These are phyloP conservation scores for Penicillium nucicola DNA, from an alignment of 495 filamentous ascomycete species.

Conservation along the genomic window DNA sequence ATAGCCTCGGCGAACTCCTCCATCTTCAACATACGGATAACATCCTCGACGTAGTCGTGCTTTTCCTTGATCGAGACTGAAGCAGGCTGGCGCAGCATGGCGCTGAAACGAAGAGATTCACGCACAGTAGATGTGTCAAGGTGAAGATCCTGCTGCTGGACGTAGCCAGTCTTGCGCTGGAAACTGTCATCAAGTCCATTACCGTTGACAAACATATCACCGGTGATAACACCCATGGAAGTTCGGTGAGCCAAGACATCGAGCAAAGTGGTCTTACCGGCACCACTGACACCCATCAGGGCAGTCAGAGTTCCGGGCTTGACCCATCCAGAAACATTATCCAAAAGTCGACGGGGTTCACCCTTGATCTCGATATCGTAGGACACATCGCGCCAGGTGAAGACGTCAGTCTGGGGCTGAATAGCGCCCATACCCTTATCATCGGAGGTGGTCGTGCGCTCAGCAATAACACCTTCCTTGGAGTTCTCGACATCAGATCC, in stretches of 20 bases:
- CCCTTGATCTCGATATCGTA: slow-evolving; percentile 66
- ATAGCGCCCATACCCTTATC: slow-evolving; percentile 37
- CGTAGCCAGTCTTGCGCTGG: slow-evolving; percentile 89
- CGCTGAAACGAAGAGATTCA: slow-evolving; percentile 77
- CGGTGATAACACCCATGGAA: slow-evolving; percentile 47
- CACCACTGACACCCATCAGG: slow-evolving; percentile 61
- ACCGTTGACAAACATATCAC: slow-evolving; percentile 53
- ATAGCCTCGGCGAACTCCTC: slow-evolving; percentile 40
- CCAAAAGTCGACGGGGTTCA: slow-evolving; percentile 55
- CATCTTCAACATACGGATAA: slow-evolving; percentile 49
- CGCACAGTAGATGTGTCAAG: slow-evolving; percentile 81
- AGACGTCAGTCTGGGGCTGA: slow-evolving; percentile 51
- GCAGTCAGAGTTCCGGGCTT: slow-evolving; percentile 66
- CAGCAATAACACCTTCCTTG: slow-evolving; percentile 7
- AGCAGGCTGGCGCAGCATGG: slow-evolving; percentile 75
- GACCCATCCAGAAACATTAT: slow-evolving; percentile 66
- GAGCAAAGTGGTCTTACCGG: slow-evolving; percentile 65
- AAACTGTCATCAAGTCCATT: slow-evolving; percentile 63
- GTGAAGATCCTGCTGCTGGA: slow-evolving; percentile 92
- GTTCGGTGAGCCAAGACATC: slow-evolving; percentile 56
- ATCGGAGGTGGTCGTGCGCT: slow-evolving; percentile 21
- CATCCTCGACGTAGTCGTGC: slow-evolving; percentile 46
- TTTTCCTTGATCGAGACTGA: slow-evolving; percentile 38
- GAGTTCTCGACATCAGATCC: slow-evolving; percentile 41
- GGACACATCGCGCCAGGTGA: slow-evolving; percentile 71